phyloP scores from a whole-genome alignment of 75 land plant genomes.

The Sequoiadendron giganteum region DNA sequence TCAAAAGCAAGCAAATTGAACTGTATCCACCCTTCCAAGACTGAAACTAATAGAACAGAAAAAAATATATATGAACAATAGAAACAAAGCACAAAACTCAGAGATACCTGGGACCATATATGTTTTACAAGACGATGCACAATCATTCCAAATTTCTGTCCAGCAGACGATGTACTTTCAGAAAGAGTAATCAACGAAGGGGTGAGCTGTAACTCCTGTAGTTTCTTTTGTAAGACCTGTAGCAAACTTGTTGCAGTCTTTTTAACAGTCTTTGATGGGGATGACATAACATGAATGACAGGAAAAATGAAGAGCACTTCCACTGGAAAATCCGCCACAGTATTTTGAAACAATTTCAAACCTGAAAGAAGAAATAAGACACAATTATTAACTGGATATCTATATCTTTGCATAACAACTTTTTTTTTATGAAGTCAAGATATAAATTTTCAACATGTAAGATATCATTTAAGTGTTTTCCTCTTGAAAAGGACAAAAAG shows the following conservation, averaged over 20 bases:
- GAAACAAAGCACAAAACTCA: background rate
- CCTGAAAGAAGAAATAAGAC: constrained; percentile 1
- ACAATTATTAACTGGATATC: background rate
- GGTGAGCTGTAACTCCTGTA: constrained; percentile 15
- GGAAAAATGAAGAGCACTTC: constrained; percentile 59
- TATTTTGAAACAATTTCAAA: background rate
- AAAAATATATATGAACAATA: background rate
- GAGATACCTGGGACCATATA: constrained; percentile 48
- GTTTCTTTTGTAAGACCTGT: constrained; percentile 24
- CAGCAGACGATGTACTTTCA: background rate
- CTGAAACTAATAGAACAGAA: background rate
- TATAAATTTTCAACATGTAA: too few species aligned
- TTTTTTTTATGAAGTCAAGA: too few species aligned
- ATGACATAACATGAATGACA: constrained; percentile 48
- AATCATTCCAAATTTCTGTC: constrained; percentile 33
- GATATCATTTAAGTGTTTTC: too few species aligned
- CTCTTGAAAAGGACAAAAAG: too few species aligned
- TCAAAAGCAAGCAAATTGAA: background rate
- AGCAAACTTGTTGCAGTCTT: constrained; percentile 52
- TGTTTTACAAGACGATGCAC: constrained; percentile 37
- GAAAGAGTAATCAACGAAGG: background rate
- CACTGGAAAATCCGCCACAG: background rate
- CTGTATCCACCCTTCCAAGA: background rate
- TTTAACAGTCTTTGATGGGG: constrained; percentile 64
- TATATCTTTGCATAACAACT: background rate